Conservation (phyloP, 2,329 filamentous ascomycete genomes). For the Cytospora chrysosperma region DNA sequence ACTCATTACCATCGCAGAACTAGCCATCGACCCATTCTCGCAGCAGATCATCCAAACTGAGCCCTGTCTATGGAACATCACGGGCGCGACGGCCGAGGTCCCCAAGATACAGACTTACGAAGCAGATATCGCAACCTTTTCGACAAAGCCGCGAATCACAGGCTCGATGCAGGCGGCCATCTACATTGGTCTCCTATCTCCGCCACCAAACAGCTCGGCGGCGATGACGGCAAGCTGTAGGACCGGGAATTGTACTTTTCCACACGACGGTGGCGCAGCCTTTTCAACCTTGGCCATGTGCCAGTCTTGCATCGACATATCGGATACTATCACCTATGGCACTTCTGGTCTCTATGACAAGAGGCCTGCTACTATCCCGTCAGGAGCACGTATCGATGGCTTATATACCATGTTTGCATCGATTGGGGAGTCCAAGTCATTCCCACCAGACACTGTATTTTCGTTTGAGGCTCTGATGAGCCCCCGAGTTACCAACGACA, state of each 20-base stretch:
- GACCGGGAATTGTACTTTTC: slow-evolving; percentile 3
- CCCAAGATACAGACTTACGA: not conserved
- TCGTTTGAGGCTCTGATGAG: not conserved
- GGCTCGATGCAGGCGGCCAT: not conserved
- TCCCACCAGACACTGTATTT: not conserved
- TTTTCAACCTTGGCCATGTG: not conserved
- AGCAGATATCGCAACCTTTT: not conserved
- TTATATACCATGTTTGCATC: not conserved
- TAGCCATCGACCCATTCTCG: slow-evolving; percentile 4
- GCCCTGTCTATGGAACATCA: not conserved
- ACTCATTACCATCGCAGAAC: not conserved
- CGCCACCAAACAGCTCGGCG: not conserved
- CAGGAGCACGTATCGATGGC: not conserved
- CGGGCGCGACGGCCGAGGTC: not conserved
- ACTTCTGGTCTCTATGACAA: not conserved
- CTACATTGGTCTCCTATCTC: not conserved
- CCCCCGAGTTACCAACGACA: not conserved
- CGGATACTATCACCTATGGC: not conserved
- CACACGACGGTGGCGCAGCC: not conserved
- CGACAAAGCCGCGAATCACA: not conserved
- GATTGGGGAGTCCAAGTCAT: not conserved
- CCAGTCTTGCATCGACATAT: not conserved
- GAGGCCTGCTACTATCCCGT: not conserved
- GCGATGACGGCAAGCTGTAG: not conserved
- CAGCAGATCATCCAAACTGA: slow-evolving; percentile 3